A percentile compares a stretch with the other conserved stretches of the same genome.
Evolutionary conservation across 1,284 basidiomycete species (phyloP).

Genomic region (Veloboletus limbatus): DNA sequence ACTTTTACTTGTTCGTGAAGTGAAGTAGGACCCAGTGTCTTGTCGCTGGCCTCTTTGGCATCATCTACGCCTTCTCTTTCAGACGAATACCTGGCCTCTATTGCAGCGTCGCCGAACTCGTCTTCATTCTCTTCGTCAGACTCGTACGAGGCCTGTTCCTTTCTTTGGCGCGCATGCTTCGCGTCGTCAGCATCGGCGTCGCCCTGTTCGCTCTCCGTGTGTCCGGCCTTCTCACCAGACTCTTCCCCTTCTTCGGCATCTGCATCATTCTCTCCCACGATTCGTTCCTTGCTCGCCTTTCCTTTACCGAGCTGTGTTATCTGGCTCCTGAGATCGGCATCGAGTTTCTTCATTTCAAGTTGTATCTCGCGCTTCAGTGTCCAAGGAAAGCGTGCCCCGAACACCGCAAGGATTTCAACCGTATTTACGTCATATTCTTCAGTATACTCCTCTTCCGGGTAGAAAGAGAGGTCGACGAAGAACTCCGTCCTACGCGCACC

Average conservation of each 20-base stretch:
- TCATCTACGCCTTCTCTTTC: conserved; percentile 41
- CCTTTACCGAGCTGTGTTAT: conserved; percentile 83
- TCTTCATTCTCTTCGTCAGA: conserved; percentile 55
- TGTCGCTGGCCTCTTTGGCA: conserved; percentile 34
- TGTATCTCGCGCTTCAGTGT: conserved; percentile 85
- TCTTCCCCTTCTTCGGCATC: conserved; percentile 41
- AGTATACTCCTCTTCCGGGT: conserved; percentile 82
- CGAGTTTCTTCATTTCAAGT: conserved; percentile 83
- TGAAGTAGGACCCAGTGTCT: conserved; percentile 33
- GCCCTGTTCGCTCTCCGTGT: conserved; percentile 64
- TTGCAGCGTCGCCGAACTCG: conserved; percentile 56
- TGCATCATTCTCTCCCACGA: conserved; percentile 46
- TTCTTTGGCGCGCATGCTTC: conserved; percentile 65
- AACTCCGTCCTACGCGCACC: conserved; percentile 78
- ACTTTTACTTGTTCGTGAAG: conserved; percentile 44
- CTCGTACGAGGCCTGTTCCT: conserved; percentile 74
- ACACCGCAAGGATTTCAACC: conserved; percentile 70
- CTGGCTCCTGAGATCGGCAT: conserved; percentile 80
- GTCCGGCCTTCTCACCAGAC: conserved; percentile 32
- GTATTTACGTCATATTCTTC: conserved; percentile 83
- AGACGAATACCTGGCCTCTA: conserved; percentile 68
- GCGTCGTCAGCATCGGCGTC: conserved; percentile 78
- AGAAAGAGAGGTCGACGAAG: conserved; percentile 82
- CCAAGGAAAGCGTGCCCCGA: conserved; percentile 80
- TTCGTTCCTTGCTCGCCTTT: conserved; percentile 49